Evolutionary conservation across 345 rosid genomes (phyloP), one percentile per base, ranked within the genome.

Genomic region (Eutrema yunnanense): DNA sequence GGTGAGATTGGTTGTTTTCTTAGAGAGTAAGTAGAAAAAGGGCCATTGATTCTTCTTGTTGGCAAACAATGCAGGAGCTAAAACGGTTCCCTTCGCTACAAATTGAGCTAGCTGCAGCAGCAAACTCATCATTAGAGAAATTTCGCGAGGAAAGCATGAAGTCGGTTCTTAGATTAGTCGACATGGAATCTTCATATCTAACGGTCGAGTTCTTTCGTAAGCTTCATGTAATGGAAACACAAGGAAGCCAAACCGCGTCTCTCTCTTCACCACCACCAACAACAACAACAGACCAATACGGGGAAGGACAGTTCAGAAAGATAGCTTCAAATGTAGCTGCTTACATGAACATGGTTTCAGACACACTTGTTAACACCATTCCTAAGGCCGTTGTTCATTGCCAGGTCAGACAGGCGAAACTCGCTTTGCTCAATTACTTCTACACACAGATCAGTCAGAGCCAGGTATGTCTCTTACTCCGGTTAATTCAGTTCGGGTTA

Each of bases 331-430:
- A 84, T 50, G 92, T 90, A 29, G 81, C 87, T 29, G 81, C 88
- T 11, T 90, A 86, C 54, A 75, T 88, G 29, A 85, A 73, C 36
- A 90, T 90, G 92, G 94, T 90, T 30, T 69, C 96, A 42, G 85
- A 84, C 22, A 88, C 92, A 8, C 86, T 90, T 34, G 85, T 77
- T 57, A 83, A 59, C 71, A 83, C 86, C 36, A 79, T 90, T 75
- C 96, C 96, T 2, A 90, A 90, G 80, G 93, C 91, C 5, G 83
- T 86, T 60, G 93, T 88, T 46, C 75, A 86, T 74, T 90, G 96
- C 64, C 96, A 90, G 72, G 96, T 90, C 19, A 82, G 80, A 80
- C 88, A 86, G 73, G 96, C 96, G 33, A 90, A 86, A 69, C 78
- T 74, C 34, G 81, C 87, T 8, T 79, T 90, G 78, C 86, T 88